Evolutionary conservation across 208 protist species (phyloP).

Genomic region (Trypanosoma mega): DNA sequence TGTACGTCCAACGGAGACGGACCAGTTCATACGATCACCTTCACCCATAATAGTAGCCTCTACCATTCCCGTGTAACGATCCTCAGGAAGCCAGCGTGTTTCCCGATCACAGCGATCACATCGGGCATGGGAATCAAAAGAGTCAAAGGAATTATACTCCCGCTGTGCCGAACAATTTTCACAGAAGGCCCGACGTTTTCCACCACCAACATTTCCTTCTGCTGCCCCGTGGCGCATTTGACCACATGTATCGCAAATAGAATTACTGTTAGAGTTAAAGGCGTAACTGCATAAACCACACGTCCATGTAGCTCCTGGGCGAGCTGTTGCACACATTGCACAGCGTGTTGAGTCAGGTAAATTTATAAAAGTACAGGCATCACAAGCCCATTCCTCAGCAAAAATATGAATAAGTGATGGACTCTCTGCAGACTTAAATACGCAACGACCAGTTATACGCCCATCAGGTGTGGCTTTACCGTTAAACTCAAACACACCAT

Average conservation of each 20-base stretch:
- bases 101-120: slow-evolving; percentile 49
- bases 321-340: slow-evolving; percentile 76
- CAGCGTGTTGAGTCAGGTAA: slow-evolving; percentile 63
- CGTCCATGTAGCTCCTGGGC: slow-evolving; percentile 68
- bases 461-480: slow-evolving; percentile 37
- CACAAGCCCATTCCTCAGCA: slow-evolving; percentile 66
- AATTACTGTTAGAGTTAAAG: slow-evolving; percentile 57
- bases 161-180: slow-evolving; percentile 39
- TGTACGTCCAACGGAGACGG: slow-evolving; percentile 43
- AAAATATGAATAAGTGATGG: slow-evolving; percentile 16
- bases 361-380: slow-evolving; percentile 83
- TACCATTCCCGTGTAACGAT: slow-evolving; percentile 40
- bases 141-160: slow-evolving; percentile 45
- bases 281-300: slow-evolving; percentile 75
- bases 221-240: slow-evolving; percentile 37
- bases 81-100: slow-evolving; percentile 67
- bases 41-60: slow-evolving; percentile 52
- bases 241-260: slow-evolving; percentile 71
- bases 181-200: slow-evolving; percentile 34
- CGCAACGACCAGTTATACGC: slow-evolving; percentile 46
- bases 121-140: slow-evolving; percentile 38
- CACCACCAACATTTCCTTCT: slow-evolving; percentile 3
- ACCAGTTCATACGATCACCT: slow-evolving; percentile 56
- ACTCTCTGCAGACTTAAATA: slow-evolving; percentile 41
- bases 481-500: slow-evolving; percentile 53